Base-by-base conservation (phyloP, 371 early-diverging fungal genomes). In the Rhizomucor pusillus region DNA sequence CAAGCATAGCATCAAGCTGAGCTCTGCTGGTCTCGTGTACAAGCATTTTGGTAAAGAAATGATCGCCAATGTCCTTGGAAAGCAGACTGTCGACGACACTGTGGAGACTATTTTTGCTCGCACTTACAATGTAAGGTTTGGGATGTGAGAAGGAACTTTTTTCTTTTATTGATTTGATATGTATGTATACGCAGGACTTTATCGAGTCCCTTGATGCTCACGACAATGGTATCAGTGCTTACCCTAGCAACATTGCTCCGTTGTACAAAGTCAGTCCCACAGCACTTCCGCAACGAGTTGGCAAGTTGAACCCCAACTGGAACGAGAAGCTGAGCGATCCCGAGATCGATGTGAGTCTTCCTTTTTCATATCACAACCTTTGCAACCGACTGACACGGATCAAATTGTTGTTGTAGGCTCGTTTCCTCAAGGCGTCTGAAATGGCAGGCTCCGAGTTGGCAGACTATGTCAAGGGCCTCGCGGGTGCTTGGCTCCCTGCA, bases 141-240 rank as follows among this genome's bases (percentile, higher is more conserved):
- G 29, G 0, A 20, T 19, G 48, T 19, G 24, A 36, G 20, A 54
- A 22, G 7, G 29, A 19, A 18, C 13, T 25, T n/a, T 12, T 13
- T 5, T 36, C 13, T 29, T 29, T 29, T 29, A 51, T 25, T 11
- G 20, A 35, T 44, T n/a, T n/a, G n/a, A n/a, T n/a, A n/a, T n/a
- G n/a, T n/a, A n/a, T n/a, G n/a, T n/a, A n/a, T n/a, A n/a, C 3
- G 3, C 56, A 79, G 72, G 79, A 82, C 50, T 84, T 92, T 58
- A 78, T 92, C 37, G 90, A 91, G 60, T 83, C 89, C 25, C 76
- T 92, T 33, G 89, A 91, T 65, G 87, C 78, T 18, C 66, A 77
- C 43, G 98, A 98, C 73, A 98, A 98, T 48, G 98, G 98, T 35
- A 88, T 97, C 43, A 75, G 82, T 29, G 88, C 84, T 52, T 95